Conservation (phyloP, 805 yeast genomes). For the Candida maltosa region DNA sequence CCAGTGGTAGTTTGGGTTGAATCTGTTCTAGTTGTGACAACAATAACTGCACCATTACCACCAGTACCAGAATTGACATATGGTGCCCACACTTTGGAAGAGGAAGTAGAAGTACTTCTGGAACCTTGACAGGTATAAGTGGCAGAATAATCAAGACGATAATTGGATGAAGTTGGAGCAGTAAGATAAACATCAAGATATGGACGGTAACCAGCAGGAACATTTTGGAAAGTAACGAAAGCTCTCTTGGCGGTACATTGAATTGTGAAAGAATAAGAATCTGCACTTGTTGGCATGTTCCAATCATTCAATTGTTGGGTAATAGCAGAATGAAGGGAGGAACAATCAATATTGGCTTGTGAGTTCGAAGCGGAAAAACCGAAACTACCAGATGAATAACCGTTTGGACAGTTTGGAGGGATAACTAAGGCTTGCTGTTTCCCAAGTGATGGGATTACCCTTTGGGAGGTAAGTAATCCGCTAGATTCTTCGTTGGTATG, state of each 20-base stretch:
- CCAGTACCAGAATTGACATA: background rate
- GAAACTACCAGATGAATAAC: conserved; percentile 16
- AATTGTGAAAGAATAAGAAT: conserved; percentile 6
- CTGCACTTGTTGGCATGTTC: conserved; percentile 11
- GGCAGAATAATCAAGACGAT: background rate
- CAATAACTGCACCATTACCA: background rate
- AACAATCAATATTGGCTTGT: conserved; percentile 16
- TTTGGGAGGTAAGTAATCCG: conserved; percentile 1
- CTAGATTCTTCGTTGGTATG: conserved; percentile 2
- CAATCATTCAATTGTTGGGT: conserved; percentile 18
- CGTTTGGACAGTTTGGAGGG: conserved; percentile 15
- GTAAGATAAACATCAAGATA: conserved; percentile 13
- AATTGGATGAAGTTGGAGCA: background rate
- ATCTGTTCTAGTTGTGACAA: background rate
- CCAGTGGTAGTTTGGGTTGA: background rate
- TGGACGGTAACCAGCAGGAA: conserved; percentile 26
- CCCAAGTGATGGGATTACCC: conserved; percentile 7
- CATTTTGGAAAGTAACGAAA: conserved; percentile 12
- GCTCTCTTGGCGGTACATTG: conserved; percentile 12
- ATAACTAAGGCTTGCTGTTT: conserved; percentile 9
- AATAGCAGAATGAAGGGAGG: conserved; percentile 14
- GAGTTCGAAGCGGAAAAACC: conserved; percentile 13
- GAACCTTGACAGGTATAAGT: background rate
- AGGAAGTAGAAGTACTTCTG: background rate
- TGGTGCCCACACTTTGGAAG: too few relatives aligned